Percentiles rank a stretch among this genome's conserved stretches.
phyloP scores from a whole-genome alignment of 495 filamentous ascomycete genomes.

The Talaromyces borbonicus region DNA sequence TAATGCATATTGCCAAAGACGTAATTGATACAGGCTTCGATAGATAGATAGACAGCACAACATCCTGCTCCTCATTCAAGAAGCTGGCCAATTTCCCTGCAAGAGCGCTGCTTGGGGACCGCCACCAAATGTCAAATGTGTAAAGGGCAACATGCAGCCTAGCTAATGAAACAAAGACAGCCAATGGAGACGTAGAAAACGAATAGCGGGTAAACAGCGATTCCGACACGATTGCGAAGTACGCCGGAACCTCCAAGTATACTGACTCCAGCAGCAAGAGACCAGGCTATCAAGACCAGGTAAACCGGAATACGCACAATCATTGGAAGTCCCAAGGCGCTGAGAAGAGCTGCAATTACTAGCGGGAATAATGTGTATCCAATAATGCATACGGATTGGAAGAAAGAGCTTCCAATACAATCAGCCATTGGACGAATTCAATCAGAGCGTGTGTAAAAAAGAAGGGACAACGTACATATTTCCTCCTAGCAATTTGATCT shows the following conservation, averaged over 20 bases:
- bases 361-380: slow-evolving; percentile 98
- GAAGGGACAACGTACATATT: slow-evolving; percentile 70
- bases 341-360: slow-evolving; percentile 84
- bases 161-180: slow-evolving; percentile 95
- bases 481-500: slow-evolving; percentile 94
- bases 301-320: slow-evolving; percentile 85
- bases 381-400: slow-evolving; percentile 94
- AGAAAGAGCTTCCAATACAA: slow-evolving; percentile 63
- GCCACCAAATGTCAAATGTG: background rate
- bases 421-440: background rate
- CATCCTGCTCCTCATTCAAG: too few species aligned
- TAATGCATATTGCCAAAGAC: background rate
- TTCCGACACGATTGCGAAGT: slow-evolving; percentile 83
- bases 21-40: slow-evolving; percentile 1
- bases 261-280: slow-evolving; percentile 87
- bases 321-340: slow-evolving; percentile 63
- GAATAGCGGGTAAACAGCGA: slow-evolving; percentile 90
- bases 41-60: too few species aligned
- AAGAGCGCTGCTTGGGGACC: too few species aligned
- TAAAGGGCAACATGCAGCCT: slow-evolving; percentile 15
- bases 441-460: background rate
- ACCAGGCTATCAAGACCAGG: slow-evolving; percentile 78
- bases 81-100: too few species aligned
- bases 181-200: slow-evolving; percentile 94
- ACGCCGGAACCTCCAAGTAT: slow-evolving; percentile 94